Base-by-base conservation (phyloP, 257 asterid genomes). In the Cordia subcordata region DNA sequence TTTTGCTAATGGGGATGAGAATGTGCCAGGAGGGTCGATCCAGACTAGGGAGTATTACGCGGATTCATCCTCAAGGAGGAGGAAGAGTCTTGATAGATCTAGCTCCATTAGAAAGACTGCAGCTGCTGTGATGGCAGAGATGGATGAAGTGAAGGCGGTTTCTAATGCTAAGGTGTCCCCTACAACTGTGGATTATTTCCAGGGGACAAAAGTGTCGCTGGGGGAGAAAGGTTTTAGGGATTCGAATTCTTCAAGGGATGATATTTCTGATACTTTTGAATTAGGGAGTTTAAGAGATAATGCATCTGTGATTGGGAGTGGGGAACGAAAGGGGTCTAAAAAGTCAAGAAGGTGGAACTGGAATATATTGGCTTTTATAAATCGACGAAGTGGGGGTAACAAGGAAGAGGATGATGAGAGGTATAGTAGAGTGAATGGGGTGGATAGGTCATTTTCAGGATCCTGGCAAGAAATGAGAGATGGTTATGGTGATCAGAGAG, bases 11-110 rank as follows among this genome's bases (percentile, higher is more conserved):
- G 81, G 65, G 20, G 78, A 60, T 11, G 83, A 75, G 13, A 39
- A 49, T 55, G 42, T 76, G 62, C 94, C 94, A 3, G 90, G 94
- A 13, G 90, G 90, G 13, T 65, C 90, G 1, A 11, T 54, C 9
- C 90, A 85, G 71, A 85, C 94, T 1, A 77, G 71, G 62, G 94
- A 82, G 11, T 85, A 85, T 68, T 85, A 85, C 45, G 58, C 79
- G 0, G 94, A 85, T 61, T 82, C 94, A 1, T 83, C 87, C 12
- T 78, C 87, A 0, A 78, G 84, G 49, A 72, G 94, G 63, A 80
- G 90, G 77, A 85, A 85, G 82, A 85, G 94, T 62, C 81, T 85
- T 49, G 94, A 85, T 70, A 72, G 94, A 76, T 85, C 87, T 61
- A 85, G 66, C 65, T 85, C 87, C 14, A 72, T 80, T 62, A 78